These are phyloP conservation scores for Kodamaea hsintzibuensis DNA, from an alignment of 805 yeast species.

Conservation along the genomic window DNA sequence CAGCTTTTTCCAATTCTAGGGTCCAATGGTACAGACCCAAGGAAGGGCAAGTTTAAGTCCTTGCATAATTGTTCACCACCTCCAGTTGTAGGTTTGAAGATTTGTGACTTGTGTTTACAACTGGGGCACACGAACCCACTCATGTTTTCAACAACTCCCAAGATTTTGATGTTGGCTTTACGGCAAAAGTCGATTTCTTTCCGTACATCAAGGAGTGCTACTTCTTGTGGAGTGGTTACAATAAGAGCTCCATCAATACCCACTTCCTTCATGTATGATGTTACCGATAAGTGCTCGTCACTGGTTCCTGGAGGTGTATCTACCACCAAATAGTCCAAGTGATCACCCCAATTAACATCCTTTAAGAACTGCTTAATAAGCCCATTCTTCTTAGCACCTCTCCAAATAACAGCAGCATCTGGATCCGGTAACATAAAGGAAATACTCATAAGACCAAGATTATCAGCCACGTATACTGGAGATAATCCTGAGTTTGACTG, in stretches of 20 bases:
- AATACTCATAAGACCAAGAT: slow-evolving; percentile 92
- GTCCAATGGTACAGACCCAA: slow-evolving; percentile 94
- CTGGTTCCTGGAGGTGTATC: slow-evolving; percentile 99
- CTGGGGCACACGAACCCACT: slow-evolving; percentile 97
- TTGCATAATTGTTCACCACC: slow-evolving; percentile 86
- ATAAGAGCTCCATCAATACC: slow-evolving; percentile 95
- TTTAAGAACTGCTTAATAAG: slow-evolving; percentile 89
- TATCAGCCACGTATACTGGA: slow-evolving; percentile 94
- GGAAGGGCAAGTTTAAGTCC: slow-evolving; percentile 73
- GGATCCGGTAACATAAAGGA: slow-evolving; percentile 92
- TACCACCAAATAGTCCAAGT: slow-evolving; percentile 77
- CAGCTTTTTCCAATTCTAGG: slow-evolving; percentile 91
- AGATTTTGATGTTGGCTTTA: slow-evolving; percentile 80
- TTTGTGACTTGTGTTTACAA: slow-evolving; percentile 86
- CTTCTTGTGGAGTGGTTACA: slow-evolving; percentile 98
- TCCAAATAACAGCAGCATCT: slow-evolving; percentile 94
- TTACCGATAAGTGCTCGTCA: slow-evolving; percentile 92
- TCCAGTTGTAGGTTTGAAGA: slow-evolving; percentile 94
- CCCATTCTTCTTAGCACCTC: slow-evolving; percentile 95
- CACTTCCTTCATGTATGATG: slow-evolving; percentile 80
- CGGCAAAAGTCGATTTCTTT: slow-evolving; percentile 94
- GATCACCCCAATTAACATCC: slow-evolving; percentile 92
- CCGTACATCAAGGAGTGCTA: slow-evolving; percentile 89
- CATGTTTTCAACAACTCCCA: slow-evolving; percentile 97
- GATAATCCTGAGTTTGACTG: slow-evolving; percentile 93